Base-by-base conservation (phyloP, 768 basidiomycete genomes). In the Solioccasus polychromus region DNA sequence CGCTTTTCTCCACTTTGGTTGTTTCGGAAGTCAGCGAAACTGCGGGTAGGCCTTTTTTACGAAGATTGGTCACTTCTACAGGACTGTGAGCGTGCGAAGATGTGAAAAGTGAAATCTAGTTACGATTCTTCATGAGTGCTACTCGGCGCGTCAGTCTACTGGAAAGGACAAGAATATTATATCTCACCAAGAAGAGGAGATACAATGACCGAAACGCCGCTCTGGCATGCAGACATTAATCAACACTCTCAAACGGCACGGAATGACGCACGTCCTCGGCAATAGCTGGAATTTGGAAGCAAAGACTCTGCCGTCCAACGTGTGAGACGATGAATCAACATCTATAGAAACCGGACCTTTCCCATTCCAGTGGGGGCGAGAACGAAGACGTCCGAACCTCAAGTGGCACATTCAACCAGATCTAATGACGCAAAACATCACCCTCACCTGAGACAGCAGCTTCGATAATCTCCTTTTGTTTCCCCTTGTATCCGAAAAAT, bases 301-400 rank as follows among this genome's bases (percentile, higher is more conserved):
- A 92, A 4, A 92, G 57, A 55, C 88, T 90, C 88, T 90, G 40
- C 4, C 18, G 41, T 36, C 34, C 43, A 26, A 28, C 35, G 35
- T 42, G 19, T 12, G 9, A 35, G 17, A 11, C 3, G 4, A 18
- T 20, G 5, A 3, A 28, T 12, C 5, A 19, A 2, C 4, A 4
- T 20, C 6, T 5, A 20, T 35, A 5, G 12, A 1, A 39, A 59
- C 57, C 30, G 24, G 26, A 84, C 89, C 76, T 92, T 92, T 26
- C 90, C 91, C 85, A 92, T 88, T 4, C 90, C 88, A 9, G 91
- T 92, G 1, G 90, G 88, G 15, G 89, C 90, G 3, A 91, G 73
- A 9, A 89, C 86, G 39, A 91, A 75, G 12, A 91, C 80, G 63
- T 91, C 88, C 8, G 65, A 67, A 4, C 85, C 88, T 88, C n/a